Evolutionary conservation across 768 basidiomycete genomes (phyloP), one percentile per base, ranked within the genome.

Genomic region (Chalciporus chontae): DNA sequence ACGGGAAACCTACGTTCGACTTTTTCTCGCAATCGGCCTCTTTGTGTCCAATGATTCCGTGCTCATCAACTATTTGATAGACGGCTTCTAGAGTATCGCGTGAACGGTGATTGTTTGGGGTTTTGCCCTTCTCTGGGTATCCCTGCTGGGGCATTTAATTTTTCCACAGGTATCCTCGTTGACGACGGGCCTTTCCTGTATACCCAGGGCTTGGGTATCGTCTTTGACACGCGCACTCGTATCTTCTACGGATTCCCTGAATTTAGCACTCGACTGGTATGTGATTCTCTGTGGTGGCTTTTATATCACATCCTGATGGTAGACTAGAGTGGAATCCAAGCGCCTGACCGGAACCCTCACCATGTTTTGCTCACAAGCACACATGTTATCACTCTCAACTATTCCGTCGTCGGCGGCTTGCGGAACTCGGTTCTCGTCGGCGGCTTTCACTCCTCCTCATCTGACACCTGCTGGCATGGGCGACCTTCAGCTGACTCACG

Each of bases 241-340:
- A 21, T 21, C 4, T 21, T 40, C 10, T 21, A 40, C 9, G 6
- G 4, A 19, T 40, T 40, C 17, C 39, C 39, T 23, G 5, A 18
- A 23, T 40, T 40, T 18, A 40, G 19, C 18, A 19, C 19, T 7
- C 18, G 3, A 21, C 14, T 40, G 17, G 39, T 40, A 14, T 9
- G 39, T 40, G 77, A 4, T 36, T 15, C 15, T n/a, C n/a, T 7
- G n/a, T 15, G 15, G n/a, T 7, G 1, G 1, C 6, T 36, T 2
- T 36, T n/a, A 36, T 15, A n/a, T n/a, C 15, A 9, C n/a, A 36
- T 36, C 15, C 34, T 36, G 15, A 36, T n/a, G 6, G 15, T 7
- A n/a, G 5, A 6, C n/a, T n/a, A 36, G 34, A 5, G 15, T 36
- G 34, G 9, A 15, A 6, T n/a, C 5, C 2, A 14, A n/a, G 4